Evolutionary conservation across 2,329 filamentous ascomycete genomes (phyloP).

Genomic region (Myriosclerotinia curreyana): DNA sequence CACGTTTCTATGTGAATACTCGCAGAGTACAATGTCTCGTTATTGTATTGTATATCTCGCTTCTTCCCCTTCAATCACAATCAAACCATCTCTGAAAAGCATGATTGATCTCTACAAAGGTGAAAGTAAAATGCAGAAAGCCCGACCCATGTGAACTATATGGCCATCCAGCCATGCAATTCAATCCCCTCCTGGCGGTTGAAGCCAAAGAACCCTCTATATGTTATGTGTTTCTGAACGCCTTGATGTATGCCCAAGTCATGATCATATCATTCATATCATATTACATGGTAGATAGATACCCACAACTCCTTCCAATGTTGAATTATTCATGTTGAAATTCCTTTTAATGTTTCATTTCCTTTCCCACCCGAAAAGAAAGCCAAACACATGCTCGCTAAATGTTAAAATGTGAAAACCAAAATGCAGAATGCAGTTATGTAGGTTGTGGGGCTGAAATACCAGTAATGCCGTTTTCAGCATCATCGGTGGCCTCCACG

Average conservation of each 20-base stretch:
- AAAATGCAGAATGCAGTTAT: constrained; percentile 23
- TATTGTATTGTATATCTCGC: not conserved
- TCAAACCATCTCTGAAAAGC: not conserved
- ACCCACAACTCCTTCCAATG: constrained; percentile 20
- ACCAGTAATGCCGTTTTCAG: constrained; percentile 35
- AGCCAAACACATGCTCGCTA: constrained; percentile 10
- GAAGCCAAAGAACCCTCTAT: constrained; percentile 19
- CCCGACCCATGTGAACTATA: not conserved
- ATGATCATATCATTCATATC: constrained; percentile 13
- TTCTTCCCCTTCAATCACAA: not conserved
- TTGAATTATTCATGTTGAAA: constrained; percentile 23
- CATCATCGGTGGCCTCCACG: constrained; percentile 71
- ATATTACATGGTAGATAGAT: constrained; percentile 14
- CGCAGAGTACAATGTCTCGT: not conserved
- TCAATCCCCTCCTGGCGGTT: constrained; percentile 11
- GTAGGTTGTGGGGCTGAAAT: constrained; percentile 32
- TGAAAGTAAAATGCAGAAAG: not conserved
- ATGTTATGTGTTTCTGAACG: constrained; percentile 13
- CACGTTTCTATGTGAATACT: not conserved
- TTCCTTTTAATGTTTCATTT: constrained; percentile 12
- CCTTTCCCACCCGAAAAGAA: constrained; percentile 13
- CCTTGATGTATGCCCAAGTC: constrained; percentile 11
- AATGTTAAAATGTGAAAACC: constrained; percentile 18
- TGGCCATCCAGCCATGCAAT: not conserved
- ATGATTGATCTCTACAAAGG: not conserved